Base-by-base conservation (phyloP, 306 rosid genomes). In the Astragalus membranaceus region DNA sequence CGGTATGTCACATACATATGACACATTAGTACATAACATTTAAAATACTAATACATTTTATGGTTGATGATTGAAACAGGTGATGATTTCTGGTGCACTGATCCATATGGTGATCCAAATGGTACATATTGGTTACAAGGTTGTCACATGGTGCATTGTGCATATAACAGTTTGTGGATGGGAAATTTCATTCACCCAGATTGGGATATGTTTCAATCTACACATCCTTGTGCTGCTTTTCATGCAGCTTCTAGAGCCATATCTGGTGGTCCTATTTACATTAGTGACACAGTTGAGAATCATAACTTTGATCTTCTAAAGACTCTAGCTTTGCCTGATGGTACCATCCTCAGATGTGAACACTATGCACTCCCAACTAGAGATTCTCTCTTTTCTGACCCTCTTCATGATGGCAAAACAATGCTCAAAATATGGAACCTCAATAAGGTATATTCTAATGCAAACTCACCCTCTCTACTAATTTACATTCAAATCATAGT, bases 101-200 rank as follows among this genome's bases (percentile, higher is more conserved):
- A 94, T 42, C 92, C 96, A 0, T 88, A 87, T 0, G 98, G 98
- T 6, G 98, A 93, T 71, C 95, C 96, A 7, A 90, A 90, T 32
- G 97, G 98, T 12, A 90, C 97, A 33, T 90, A 81, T 80, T 94
- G 97, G 98, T 83, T 94, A 0, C 98, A 94, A 82, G 98, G 98
- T 3, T 94, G 98, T 20, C 98, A 94, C 84, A 94, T 94, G 98
- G 98, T 94, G 67, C 99, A 90, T 7, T 94, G 97, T 36, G 97
- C 99, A 1, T 94, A 88, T 75, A 91, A 91, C 50, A 91, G 97
- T 58, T 70, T 94, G 79, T 94, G 99, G 98, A 94, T 94, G 97
- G 97, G 97, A 0, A 94, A 94, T 26, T 91, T 94, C 67, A 91
- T 94, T 9, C 96, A 88, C 70, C 97, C 99, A 1, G 99, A 94